phyloP scores from a whole-genome alignment of 2,329 filamentous ascomycete genomes.

The Ascomycota sp. region DNA sequence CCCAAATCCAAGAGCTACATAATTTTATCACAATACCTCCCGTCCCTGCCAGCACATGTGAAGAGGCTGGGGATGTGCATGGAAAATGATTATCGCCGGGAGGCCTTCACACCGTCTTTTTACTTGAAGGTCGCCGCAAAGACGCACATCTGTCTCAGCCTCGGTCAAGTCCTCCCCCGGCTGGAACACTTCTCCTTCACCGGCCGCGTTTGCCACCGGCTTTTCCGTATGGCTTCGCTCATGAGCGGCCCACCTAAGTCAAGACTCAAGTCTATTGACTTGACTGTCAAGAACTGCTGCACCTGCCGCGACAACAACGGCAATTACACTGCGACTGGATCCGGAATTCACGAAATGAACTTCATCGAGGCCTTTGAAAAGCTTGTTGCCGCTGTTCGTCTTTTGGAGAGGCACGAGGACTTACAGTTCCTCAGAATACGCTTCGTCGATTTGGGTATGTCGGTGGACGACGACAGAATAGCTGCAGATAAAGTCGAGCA shows the following conservation, averaged over 20 bases:
- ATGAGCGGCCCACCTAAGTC: slow-evolving; percentile 26
- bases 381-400: slow-evolving; percentile 41
- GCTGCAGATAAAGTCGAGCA: too few relatives aligned
- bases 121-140: slow-evolving; percentile 37
- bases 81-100: slow-evolving; percentile 51
- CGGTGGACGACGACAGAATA: not conserved
- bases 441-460: slow-evolving; percentile 49
- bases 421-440: slow-evolving; percentile 48
- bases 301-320: slow-evolving; percentile 28
- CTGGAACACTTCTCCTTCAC: slow-evolving; percentile 54
- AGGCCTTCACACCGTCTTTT: slow-evolving; percentile 37
- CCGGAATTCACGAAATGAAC: slow-evolving; percentile 49
- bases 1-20: slow-evolving; percentile 56
- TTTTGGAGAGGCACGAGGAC: slow-evolving; percentile 35
- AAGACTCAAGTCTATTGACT: slow-evolving; percentile 43
- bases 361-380: slow-evolving; percentile 55
- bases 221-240: slow-evolving; percentile 40
- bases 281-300: slow-evolving; percentile 59
- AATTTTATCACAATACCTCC: slow-evolving; percentile 44
- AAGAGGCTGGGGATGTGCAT: slow-evolving; percentile 46
- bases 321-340: slow-evolving; percentile 40
- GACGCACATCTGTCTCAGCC: slow-evolving; percentile 42
- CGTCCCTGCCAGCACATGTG: slow-evolving; percentile 33
- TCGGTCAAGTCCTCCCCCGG: slow-evolving; percentile 38
- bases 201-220: slow-evolving; percentile 47